A percentile compares a stretch with the other conserved stretches of the same genome.
Conservation (phyloP, 495 filamentous ascomycete genomes). For the Jackrogersella minutella region DNA sequence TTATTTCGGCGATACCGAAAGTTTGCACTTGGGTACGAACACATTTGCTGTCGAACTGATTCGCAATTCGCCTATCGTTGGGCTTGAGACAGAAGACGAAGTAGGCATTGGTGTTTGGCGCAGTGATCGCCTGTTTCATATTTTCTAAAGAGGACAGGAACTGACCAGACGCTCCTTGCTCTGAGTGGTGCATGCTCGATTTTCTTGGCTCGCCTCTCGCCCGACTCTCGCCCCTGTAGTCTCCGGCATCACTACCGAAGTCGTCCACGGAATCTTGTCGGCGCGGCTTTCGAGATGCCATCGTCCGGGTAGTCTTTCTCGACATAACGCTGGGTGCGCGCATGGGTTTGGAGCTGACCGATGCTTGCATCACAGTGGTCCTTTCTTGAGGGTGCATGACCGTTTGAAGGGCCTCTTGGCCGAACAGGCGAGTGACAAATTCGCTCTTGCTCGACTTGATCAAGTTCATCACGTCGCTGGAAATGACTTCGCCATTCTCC, state of each 20-base stretch:
- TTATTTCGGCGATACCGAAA: conserved; percentile 96
- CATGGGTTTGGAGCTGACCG: conserved; percentile 91
- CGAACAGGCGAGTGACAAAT: conserved; percentile 89
- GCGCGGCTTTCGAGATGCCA: conserved; percentile 49
- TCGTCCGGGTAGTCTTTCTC: conserved; percentile 57
- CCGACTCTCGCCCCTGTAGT: conserved; percentile 39
- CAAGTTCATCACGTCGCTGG: conserved; percentile 94
- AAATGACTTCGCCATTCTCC: conserved; percentile 95
- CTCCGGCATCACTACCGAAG: conserved; percentile 54
- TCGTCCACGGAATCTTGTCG: conserved; percentile 64
- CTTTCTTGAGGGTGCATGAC: conserved; percentile 90
- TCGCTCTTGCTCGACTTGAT: conserved; percentile 86
- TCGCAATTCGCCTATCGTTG: conserved; percentile 95
- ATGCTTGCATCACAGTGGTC: conserved; percentile 92
- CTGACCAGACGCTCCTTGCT: conserved; percentile 90
- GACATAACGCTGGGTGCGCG: conserved; percentile 93
- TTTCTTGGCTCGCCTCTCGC: conserved; percentile 40
- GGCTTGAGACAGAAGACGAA: conserved; percentile 98
- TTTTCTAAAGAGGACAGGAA: conserved; percentile 90
- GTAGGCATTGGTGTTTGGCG: conserved; percentile 85
- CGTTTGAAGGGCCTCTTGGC: conserved; percentile 89
- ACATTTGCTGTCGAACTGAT: conserved; percentile 98
- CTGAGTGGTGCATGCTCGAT: conserved; percentile 51
- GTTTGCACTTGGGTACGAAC: conserved; percentile 94
- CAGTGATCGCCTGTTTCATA: conserved; percentile 81